Evolutionary conservation across 208 protist species (phyloP), one percentile per base, ranked within the genome.

Genomic region (Zelonia costaricensis): DNA sequence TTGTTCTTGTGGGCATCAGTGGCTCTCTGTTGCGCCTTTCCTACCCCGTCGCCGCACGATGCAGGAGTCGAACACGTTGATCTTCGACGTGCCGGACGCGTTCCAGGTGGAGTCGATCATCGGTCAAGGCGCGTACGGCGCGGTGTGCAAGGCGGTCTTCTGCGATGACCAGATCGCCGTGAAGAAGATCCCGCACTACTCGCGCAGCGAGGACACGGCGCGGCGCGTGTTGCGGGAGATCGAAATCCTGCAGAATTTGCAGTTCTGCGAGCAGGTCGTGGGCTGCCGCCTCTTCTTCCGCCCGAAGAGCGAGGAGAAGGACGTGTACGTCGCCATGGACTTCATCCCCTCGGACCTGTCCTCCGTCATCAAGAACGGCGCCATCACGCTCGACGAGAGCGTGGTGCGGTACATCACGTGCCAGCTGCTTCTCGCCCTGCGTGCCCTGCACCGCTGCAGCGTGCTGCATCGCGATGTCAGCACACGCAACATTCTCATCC

Each of bases 51-150:
- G 42, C 35, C 30, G 1, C 7, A 55, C 31, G 16, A 76, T 79
- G 58, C 54, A 77, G 51, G 55, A 67, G 39, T 80, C 52, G 18
- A 76, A 69, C 60, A 74, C 68, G 2, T 68, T 96, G 31, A 88
- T 93, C 38, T 96, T 96, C 62, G 87, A 96, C 46, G 87, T 96
- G 13, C 91, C 91, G 27, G 73, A 78, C n/a, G 69, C 83, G 33
- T 97, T 96, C 64, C 66, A 80, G 59, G 89, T 94, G 30, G 84
- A 92, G 68, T 91, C 84, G n/a, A 94, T 96, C 46, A 87, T 96
- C 60, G 92, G 92, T 23, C 88, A 98, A 54, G 94, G 94, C 18
- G 87, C 94, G 8, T 98, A 97, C 73, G 94, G 94, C 18, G 91
- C 86, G n/a, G 94, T 98, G 15, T 97, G 86, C 76, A 92, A 91